Conservation (phyloP, 1,139 yeast genomes). For the Lodderomyces parapsilosis region DNA sequence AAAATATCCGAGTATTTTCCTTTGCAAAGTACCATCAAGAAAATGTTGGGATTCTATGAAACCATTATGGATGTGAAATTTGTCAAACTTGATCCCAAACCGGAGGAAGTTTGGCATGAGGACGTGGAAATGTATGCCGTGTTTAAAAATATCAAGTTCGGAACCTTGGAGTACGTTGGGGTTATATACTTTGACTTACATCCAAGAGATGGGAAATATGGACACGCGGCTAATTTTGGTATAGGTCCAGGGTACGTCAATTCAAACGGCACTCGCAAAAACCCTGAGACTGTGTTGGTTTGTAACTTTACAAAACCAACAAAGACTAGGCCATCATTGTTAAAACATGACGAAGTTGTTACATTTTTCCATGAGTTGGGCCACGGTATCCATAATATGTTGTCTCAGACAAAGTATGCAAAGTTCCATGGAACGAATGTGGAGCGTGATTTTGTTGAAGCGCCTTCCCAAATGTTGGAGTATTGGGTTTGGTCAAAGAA, state of each 20-base stretch:
- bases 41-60: conserved; percentile 72
- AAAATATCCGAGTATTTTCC: conserved; percentile 80
- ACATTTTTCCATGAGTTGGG: conserved; percentile 91
- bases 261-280: conserved; percentile 48
- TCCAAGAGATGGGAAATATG: conserved; percentile 83
- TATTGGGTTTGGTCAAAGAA: conserved; percentile 82
- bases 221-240: conserved; percentile 84
- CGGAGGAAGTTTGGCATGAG: conserved; percentile 58
- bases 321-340: conserved; percentile 65
- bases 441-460: conserved; percentile 84
- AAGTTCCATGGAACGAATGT: conserved; percentile 76
- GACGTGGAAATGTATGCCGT: conserved; percentile 78
- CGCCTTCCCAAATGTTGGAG: conserved; percentile 87
- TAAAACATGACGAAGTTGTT: conserved; percentile 75
- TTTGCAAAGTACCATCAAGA: conserved; percentile 59
- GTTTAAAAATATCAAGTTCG: conserved; percentile 53
- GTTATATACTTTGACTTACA: conserved; percentile 79
- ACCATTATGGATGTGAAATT: conserved; percentile 66
- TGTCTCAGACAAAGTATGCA: conserved; percentile 63
- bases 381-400: conserved; percentile 79
- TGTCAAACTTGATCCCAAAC: conserved; percentile 44
- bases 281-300: conserved; percentile 75
- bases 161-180: conserved; percentile 65
- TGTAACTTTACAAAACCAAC: conserved; percentile 85
- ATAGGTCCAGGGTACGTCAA: conserved; percentile 59